phyloP scores from a whole-genome alignment of 768 basidiomycete genomes.

The Xanthoconium stramineum region DNA sequence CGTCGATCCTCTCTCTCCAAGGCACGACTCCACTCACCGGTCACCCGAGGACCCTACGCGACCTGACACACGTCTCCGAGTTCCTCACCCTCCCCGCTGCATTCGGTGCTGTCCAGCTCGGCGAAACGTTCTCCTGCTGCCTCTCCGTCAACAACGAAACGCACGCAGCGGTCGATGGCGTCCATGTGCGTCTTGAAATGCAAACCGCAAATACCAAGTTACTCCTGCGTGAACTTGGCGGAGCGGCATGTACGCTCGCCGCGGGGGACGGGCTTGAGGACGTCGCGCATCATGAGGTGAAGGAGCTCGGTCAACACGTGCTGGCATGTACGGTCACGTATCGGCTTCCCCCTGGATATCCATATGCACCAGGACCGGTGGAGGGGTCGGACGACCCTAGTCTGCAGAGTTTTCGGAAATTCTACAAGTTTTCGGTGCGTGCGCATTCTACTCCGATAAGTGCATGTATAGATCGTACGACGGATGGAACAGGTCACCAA shows the following conservation, averaged over 20 bases:
- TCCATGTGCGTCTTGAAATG: slow-evolving; percentile 75
- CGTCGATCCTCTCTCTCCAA: slow-evolving; percentile 74
- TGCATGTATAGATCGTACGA: neutral
- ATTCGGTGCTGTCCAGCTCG: slow-evolving; percentile 85
- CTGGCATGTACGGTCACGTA: slow-evolving; percentile 83
- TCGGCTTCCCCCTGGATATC: slow-evolving; percentile 59
- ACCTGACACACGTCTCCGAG: slow-evolving; percentile 75
- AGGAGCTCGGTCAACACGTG: slow-evolving; percentile 90
- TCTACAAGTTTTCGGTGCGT: slow-evolving; percentile 88
- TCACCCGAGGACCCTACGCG: slow-evolving; percentile 81
- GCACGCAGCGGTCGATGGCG: slow-evolving; percentile 56
- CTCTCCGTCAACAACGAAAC: slow-evolving; percentile 83
- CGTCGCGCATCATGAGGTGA: slow-evolving; percentile 83
- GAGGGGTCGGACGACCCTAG: slow-evolving; percentile 52
- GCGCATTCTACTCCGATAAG: neutral
- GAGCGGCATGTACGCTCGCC: slow-evolving; percentile 43
- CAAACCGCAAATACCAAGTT: slow-evolving; percentile 73
- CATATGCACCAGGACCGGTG: slow-evolving; percentile 45
- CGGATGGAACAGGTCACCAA: slow-evolving; percentile 69
- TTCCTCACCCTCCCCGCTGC: slow-evolving; percentile 77
- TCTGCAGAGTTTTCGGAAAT: slow-evolving; percentile 76
- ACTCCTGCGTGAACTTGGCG: slow-evolving; percentile 61
- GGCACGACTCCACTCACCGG: slow-evolving; percentile 64
- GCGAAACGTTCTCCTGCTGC: slow-evolving; percentile 83
- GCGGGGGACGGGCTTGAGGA: slow-evolving; percentile 62